Percentiles rank a stretch among this genome's conserved stretches.
Evolutionary conservation across 106 monocot species (phyloP).

Genomic region (Cymbidium sinense): DNA sequence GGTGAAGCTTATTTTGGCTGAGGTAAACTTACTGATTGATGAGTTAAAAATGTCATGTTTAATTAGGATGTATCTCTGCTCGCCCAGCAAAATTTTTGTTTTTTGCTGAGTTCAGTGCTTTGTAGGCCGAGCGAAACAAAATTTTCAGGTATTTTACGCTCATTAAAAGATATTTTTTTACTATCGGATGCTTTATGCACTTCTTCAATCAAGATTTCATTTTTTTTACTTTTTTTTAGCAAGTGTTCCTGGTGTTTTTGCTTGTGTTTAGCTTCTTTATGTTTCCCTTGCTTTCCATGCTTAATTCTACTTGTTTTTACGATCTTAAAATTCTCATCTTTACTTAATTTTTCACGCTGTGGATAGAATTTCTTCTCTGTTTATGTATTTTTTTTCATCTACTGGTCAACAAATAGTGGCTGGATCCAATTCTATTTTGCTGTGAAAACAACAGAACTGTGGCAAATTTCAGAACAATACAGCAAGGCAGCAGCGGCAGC

Average conservation of each 20-base stretch:
- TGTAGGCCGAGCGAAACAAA: background rate
- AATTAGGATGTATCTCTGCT: background rate
- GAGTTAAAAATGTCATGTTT: background rate
- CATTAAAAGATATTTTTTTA: background rate
- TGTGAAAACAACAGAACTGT: too few relatives aligned
- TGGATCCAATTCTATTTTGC: too few relatives aligned
- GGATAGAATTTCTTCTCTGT: too few relatives aligned
- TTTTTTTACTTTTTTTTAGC: too few relatives aligned
- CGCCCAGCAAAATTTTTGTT: background rate
- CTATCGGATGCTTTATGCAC: background rate
- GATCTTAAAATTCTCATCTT: too few relatives aligned
- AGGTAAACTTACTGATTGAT: background rate
- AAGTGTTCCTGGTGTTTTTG: too few relatives aligned
- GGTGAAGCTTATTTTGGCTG: background rate
- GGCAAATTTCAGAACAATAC: too few relatives aligned
- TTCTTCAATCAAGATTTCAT: background rate
- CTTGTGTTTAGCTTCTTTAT: too few relatives aligned
- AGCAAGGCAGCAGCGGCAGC: too few relatives aligned
- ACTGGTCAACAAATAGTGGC: too few relatives aligned
- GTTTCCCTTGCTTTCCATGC: background rate
- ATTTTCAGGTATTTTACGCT: background rate
- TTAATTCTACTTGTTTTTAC: background rate
- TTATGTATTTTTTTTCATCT: too few relatives aligned
- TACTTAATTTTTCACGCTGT: too few relatives aligned
- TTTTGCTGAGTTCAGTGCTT: background rate